These are phyloP conservation scores for Coprinopsis cinerea DNA, from an alignment of 768 basidiomycete genomes.

Conservation along the genomic window DNA sequence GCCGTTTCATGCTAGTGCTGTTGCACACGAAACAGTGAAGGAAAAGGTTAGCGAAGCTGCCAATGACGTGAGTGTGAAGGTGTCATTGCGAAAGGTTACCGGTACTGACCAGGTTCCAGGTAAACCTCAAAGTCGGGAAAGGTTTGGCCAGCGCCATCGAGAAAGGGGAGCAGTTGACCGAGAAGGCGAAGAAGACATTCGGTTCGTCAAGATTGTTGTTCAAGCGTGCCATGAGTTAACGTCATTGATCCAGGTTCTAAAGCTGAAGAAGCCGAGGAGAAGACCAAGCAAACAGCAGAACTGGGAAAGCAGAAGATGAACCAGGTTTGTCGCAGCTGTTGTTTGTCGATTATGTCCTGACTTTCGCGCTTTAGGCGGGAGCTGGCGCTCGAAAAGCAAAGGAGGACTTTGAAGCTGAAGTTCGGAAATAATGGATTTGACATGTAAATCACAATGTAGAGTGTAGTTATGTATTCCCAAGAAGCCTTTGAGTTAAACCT, in stretches of 20 bases:
- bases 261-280: slow-evolving; percentile 12
- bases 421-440: slow-evolving; percentile 8
- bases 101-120: slow-evolving; percentile 20
- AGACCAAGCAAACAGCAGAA: slow-evolving; percentile 8
- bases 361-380: slow-evolving; percentile 21
- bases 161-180: slow-evolving; percentile 36
- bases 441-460: not conserved
- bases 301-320: slow-evolving; percentile 19
- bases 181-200: slow-evolving; percentile 31
- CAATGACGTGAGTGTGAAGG: slow-evolving; percentile 28
- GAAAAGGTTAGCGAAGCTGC: slow-evolving; percentile 42
- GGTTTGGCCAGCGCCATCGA: slow-evolving; percentile 43
- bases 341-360: not conserved
- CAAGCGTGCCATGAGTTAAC: not conserved
- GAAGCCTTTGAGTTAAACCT: too few species aligned
- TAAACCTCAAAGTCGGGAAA: slow-evolving; percentile 40
- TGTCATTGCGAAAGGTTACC: not conserved
- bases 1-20: slow-evolving; percentile 29
- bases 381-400: slow-evolving; percentile 29
- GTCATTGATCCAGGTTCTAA: slow-evolving; percentile 25
- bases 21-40: slow-evolving; percentile 31
- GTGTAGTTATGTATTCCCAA: not conserved
- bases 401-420: slow-evolving; percentile 28
- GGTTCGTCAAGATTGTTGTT: not conserved
- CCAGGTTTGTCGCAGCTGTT: slow-evolving; percentile 5